phyloP scores from a whole-genome alignment of 1,139 yeast genomes.

The Meyerozyma smithsonii region DNA sequence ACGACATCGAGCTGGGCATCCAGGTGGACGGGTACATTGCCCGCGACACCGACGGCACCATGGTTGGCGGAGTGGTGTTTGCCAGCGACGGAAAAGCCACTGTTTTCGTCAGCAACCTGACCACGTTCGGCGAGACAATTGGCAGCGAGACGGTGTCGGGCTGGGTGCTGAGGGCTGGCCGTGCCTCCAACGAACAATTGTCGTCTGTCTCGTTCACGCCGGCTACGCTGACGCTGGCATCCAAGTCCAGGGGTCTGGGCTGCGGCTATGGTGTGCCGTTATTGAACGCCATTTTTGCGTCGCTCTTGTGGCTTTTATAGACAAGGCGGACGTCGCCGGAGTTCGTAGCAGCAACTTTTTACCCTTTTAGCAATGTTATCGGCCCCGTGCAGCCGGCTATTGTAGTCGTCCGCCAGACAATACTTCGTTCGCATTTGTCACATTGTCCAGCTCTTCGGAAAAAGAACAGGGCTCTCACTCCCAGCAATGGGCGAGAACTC shows the following conservation, averaged over 20 bases:
- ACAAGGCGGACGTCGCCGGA: background rate
- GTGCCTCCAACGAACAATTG: constrained; percentile 18
- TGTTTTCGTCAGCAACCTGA: constrained; percentile 57
- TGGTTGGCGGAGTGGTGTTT: constrained; percentile 70
- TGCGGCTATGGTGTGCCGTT: background rate
- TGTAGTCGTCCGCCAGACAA: background rate
- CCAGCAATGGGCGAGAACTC: background rate
- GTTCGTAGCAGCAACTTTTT: background rate
- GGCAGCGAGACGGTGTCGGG: constrained; percentile 26
- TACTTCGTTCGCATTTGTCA: background rate
- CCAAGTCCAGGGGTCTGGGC: background rate
- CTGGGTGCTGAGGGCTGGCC: constrained; percentile 30
- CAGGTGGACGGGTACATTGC: constrained; percentile 52
- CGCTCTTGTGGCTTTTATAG: background rate
- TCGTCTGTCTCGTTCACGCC: constrained; percentile 11
- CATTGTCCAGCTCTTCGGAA: background rate
- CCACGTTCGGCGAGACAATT: constrained; percentile 41
- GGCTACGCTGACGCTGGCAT: background rate
- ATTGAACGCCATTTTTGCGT: background rate
- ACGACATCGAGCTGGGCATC: constrained; percentile 46
- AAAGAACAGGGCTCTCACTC: background rate
- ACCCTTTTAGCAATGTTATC: background rate
- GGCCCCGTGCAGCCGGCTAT: background rate
- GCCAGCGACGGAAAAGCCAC: constrained; percentile 55
- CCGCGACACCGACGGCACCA: constrained; percentile 45